phyloP scores from a whole-genome alignment of 2,329 filamentous ascomycete genomes.

The Ascochyta pisi region DNA sequence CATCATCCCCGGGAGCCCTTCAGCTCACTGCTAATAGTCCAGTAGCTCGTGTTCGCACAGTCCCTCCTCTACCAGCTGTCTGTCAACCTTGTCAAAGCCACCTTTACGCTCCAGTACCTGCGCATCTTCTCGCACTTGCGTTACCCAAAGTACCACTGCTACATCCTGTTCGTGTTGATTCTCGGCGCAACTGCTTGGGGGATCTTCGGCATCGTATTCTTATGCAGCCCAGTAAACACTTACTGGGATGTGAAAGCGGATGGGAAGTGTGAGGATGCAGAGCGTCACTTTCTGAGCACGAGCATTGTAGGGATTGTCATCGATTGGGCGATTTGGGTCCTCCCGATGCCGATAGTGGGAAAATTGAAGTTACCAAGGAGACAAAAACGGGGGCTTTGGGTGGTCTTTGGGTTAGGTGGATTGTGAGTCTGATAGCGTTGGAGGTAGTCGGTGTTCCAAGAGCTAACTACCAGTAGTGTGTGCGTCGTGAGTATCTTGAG shows the following conservation, averaged over 20 bases:
- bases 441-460: not conserved
- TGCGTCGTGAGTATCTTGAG: conserved; percentile 41
- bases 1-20: not conserved
- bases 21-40: not conserved
- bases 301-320: conserved; percentile 38
- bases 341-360: conserved; percentile 40
- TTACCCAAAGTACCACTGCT: conserved; percentile 21
- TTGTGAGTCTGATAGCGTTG: conserved; percentile 35
- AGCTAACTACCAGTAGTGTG: conserved; percentile 22
- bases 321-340: conserved; percentile 40
- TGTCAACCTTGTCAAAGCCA: conserved; percentile 42
- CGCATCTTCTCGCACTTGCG: conserved; percentile 30
- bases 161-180: conserved; percentile 25
- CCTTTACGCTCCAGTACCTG: conserved; percentile 43
- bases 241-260: conserved; percentile 32
- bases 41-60: conserved; percentile 40
- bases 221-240: conserved; percentile 35
- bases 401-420: conserved; percentile 47
- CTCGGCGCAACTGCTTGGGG: conserved; percentile 34
- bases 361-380: conserved; percentile 38
- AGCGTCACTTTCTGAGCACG: conserved; percentile 34
- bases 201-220: conserved; percentile 36
- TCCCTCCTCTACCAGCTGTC: conserved; percentile 42
- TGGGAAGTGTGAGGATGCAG: conserved; percentile 34
- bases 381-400: conserved; percentile 43